A percentile compares a stretch with the other conserved stretches of the same genome.
These are phyloP conservation scores for Coemansia sp. DNA, from an alignment of 192 early-diverging fungal genomes.

Conservation along the genomic window DNA sequence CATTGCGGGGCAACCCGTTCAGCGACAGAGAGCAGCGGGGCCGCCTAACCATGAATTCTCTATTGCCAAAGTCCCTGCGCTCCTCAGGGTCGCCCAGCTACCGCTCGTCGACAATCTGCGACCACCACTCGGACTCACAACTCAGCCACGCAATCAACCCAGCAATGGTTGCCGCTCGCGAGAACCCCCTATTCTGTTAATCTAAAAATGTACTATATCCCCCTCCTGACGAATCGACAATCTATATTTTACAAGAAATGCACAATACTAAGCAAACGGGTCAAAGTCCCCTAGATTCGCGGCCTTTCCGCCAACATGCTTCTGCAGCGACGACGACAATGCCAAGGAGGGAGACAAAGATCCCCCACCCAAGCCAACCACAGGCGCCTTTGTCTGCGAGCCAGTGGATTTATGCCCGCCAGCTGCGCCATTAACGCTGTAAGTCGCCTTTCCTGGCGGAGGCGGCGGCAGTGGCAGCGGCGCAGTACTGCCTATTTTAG, in stretches of 20 bases:
- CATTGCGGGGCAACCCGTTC: background rate
- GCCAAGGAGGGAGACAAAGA: background rate
- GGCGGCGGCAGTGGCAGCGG: slow-evolving; percentile 6
- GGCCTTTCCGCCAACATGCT: slow-evolving; percentile 39
- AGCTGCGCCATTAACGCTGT: background rate
- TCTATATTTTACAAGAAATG: background rate
- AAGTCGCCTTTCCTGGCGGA: background rate
- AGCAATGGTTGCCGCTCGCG: slow-evolving; percentile 17
- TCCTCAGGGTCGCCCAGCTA: background rate
- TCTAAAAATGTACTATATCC: slow-evolving; percentile 3
- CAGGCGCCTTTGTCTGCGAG: background rate
- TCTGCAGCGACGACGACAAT: slow-evolving; percentile 5
- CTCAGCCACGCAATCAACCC: background rate
- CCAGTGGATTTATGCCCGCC: background rate
- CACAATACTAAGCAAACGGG: slow-evolving; percentile 28
- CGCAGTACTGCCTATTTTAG: background rate
- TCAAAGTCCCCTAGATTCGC: slow-evolving; percentile 46
- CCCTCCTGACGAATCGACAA: background rate
- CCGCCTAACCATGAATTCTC: background rate
- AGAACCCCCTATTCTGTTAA: slow-evolving; percentile 38
- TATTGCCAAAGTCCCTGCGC: background rate
- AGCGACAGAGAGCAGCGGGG: background rate
- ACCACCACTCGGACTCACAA: background rate
- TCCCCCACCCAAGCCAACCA: slow-evolving; percentile 2
- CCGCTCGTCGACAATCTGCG: slow-evolving; percentile 2